These are phyloP conservation scores for Cercospora nicotianae DNA, from an alignment of 2,329 filamentous ascomycete genomes.

Conservation along the genomic window DNA sequence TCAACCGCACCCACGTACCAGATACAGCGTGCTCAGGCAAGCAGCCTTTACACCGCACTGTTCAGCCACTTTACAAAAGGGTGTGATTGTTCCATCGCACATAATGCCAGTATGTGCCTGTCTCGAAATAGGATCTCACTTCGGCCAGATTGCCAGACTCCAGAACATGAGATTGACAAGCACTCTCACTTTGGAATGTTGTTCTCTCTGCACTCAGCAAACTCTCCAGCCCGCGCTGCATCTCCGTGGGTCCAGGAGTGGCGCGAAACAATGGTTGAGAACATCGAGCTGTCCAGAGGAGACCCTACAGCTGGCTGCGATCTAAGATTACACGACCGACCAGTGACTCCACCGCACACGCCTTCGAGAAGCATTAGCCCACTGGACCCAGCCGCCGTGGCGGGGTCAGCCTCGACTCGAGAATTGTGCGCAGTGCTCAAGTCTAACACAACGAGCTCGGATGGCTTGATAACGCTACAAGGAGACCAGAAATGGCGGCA, in stretches of 20 bases:
- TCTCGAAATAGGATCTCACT: neutral
- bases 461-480: neutral
- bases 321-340: too few relatives aligned
- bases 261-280: neutral
- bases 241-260: neutral
- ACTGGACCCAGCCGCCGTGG: too few relatives aligned
- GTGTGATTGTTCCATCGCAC: neutral
- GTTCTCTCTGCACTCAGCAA: neutral
- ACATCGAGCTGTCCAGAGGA: neutral
- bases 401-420: too few relatives aligned
- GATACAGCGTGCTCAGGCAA: neutral
- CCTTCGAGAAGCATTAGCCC: too few relatives aligned
- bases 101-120: neutral
- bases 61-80: neutral
- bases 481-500: neutral
- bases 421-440: neutral
- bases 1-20: neutral
- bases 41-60: neutral
- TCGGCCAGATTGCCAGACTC: neutral
- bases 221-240: neutral
- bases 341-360: too few relatives aligned
- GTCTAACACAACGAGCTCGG: neutral
- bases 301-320: neutral
- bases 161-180: neutral
- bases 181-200: neutral